Conservation (phyloP, 306 rosid genomes). For the Arachis hypogaea region DNA sequence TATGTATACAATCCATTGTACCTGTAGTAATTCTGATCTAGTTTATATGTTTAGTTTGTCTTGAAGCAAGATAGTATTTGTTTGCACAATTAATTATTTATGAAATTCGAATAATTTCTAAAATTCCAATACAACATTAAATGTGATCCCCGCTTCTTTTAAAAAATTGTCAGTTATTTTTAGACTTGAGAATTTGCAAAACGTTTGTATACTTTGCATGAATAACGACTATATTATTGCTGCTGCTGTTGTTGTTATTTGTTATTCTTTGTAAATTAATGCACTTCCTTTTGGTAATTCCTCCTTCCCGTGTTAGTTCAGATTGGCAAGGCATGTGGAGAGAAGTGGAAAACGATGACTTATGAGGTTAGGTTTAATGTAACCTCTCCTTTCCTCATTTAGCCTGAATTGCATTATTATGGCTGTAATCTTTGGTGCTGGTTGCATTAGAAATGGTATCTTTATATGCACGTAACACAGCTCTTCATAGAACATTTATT, state of each 20-base stretch:
- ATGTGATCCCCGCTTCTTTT: not conserved
- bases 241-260: not conserved
- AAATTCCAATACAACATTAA: constrained; percentile 2
- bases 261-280: constrained; percentile 11
- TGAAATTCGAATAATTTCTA: not conserved
- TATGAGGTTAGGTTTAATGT: constrained; percentile 66
- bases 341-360: constrained; percentile 94
- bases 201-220: constrained; percentile 23
- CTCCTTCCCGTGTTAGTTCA: constrained; percentile 47
- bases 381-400: constrained; percentile 28
- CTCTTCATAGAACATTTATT: not conserved
- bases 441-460: constrained; percentile 2
- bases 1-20: constrained; percentile 42
- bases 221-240: not conserved
- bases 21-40: constrained; percentile 18
- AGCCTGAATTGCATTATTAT: constrained; percentile 28
- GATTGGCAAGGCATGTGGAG: constrained; percentile 98
- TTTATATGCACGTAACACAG: not conserved
- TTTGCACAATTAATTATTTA: constrained; percentile 26
- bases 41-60: constrained; percentile 29
- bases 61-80: constrained; percentile 12
- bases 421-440: constrained; percentile 22
- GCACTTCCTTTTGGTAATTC: constrained; percentile 24
- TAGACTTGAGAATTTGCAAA: constrained; percentile 14
- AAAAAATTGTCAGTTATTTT: not conserved